Conservation (phyloP, 495 filamentous ascomycete species). For the Platismatia glauca region DNA sequence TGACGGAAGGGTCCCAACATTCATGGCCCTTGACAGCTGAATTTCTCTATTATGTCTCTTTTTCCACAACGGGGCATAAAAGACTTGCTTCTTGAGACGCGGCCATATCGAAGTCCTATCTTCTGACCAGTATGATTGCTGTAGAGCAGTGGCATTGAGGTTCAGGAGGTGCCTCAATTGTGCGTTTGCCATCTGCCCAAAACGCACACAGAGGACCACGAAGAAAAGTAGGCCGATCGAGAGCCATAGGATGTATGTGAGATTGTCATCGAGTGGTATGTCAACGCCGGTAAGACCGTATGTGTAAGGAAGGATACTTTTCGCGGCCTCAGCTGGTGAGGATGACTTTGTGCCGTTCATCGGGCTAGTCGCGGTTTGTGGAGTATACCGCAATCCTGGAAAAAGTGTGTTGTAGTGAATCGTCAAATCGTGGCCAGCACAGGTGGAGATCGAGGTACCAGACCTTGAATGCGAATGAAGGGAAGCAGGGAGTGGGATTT, state of each 20-base stretch:
- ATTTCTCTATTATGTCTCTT: slow-evolving; percentile 86
- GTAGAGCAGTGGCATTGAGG: slow-evolving; percentile 39
- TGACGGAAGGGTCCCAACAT: slow-evolving; percentile 81
- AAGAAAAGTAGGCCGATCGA: slow-evolving; percentile 42
- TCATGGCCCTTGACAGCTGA: slow-evolving; percentile 75
- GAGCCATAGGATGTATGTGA: slow-evolving; percentile 28
- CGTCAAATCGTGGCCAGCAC: slow-evolving; percentile 6
- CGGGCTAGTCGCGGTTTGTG: not conserved
- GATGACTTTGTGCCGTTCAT: slow-evolving; percentile 3
- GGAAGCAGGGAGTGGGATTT: not conserved
- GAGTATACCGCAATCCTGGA: not conserved
- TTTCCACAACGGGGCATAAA: slow-evolving; percentile 71
- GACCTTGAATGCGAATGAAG: not conserved
- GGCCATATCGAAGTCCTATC: slow-evolving; percentile 59
- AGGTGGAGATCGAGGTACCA: slow-evolving; percentile 8
- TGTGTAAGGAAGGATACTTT: slow-evolving; percentile 12
- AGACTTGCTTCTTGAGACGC: slow-evolving; percentile 67
- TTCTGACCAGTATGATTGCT: slow-evolving; percentile 53
- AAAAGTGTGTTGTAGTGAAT: not conserved
- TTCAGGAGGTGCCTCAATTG: slow-evolving; percentile 65
- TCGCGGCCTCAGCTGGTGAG: slow-evolving; percentile 6
- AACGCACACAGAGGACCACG: slow-evolving; percentile 46
- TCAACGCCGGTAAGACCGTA: slow-evolving; percentile 23
- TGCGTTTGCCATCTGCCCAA: slow-evolving; percentile 53
- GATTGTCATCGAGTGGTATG: slow-evolving; percentile 17